Base-by-base conservation (phyloP, 345 rosid species). In the Euclidium syriacum region DNA sequence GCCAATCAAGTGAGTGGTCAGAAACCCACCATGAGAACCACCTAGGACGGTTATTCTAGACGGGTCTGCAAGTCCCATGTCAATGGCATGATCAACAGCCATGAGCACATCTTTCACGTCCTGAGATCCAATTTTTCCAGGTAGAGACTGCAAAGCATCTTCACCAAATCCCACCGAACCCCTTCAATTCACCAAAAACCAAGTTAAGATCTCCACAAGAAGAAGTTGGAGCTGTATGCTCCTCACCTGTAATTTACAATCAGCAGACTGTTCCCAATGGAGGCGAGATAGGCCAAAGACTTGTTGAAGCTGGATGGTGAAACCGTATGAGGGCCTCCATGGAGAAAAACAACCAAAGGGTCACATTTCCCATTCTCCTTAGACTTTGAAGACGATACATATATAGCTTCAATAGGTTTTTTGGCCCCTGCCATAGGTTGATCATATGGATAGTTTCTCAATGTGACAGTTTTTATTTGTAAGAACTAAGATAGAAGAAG, bases 141-240 rank as follows among this genome's bases (percentile, higher is more conserved):
- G 90, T 73, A 94, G 87, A 66, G 96, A 90, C 57, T 94, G 99
- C 76, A 94, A 79, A 62, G 99, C 97, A 53, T 94, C 99, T 80
- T 94, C 97, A 1, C 99, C 97, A 66, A 77, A 94, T 54, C 99
- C 99, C 53, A 83, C 6, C 0, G 99, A 94, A 67, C 97, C 99
- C 82, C 99, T 94, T 84, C 26, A 57, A 80, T 54, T 66, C 39
- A 66, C 23, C 56, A 29, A 44, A 25, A 29, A 16, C 2, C 3
- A 44, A 52, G 22, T 67, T 60, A 73, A 8, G 55, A 73, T 5
- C 55, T 56, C 10, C 14, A 18, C 3, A 26, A 57, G 41, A 33
- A 34, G 32, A 58, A 65, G 5, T 4, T 7, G 24, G 36, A 57
- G 54, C 55, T 14, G 36, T 30, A 47, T 42, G 50, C 16, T 36